Conservation (phyloP, 1,284 basidiomycete species). For the Malassezia globosa region DNA sequence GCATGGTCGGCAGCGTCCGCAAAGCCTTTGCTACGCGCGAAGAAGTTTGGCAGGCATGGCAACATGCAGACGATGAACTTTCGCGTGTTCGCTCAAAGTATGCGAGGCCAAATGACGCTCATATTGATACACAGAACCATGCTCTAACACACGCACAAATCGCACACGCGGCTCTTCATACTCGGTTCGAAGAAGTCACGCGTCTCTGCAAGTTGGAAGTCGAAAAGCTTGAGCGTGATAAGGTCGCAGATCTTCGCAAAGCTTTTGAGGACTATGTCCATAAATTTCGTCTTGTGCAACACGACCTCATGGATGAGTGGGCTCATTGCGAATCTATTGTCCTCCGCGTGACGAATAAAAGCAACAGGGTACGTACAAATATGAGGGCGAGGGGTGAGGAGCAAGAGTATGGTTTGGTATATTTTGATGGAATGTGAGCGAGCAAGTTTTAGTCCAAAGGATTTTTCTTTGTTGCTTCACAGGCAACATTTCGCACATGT, state of each 20-base stretch:
- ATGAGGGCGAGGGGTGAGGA: too few species aligned
- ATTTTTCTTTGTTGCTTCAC: slow-evolving; percentile 13
- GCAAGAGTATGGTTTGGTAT: too few species aligned
- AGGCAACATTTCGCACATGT: slow-evolving; percentile 18
- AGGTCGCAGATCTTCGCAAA: slow-evolving; percentile 75
- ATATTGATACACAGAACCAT: slow-evolving; percentile 24
- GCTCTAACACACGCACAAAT: slow-evolving; percentile 28
- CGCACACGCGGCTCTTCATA: slow-evolving; percentile 49
- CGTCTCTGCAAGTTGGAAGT: slow-evolving; percentile 80
- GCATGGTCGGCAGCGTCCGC: slow-evolving; percentile 80
- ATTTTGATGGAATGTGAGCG: background rate
- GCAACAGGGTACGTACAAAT: slow-evolving; percentile 3
- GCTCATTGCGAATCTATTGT: slow-evolving; percentile 27
- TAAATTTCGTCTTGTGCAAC: slow-evolving; percentile 69
- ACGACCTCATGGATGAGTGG: slow-evolving; percentile 54
- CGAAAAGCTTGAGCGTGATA: slow-evolving; percentile 82
- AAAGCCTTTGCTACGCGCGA: slow-evolving; percentile 75
- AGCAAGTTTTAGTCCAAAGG: slow-evolving; percentile 1
- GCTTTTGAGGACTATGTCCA: slow-evolving; percentile 66
- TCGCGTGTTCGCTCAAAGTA: slow-evolving; percentile 64
- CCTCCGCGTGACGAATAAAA: slow-evolving; percentile 15
- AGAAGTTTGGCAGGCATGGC: slow-evolving; percentile 69
- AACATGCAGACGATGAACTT: slow-evolving; percentile 62
- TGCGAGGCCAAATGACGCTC: slow-evolving; percentile 59
- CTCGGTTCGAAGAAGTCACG: slow-evolving; percentile 77